Percentiles rank a stretch among this genome's conserved stretches.
Conservation (phyloP, 441 rosid genomes). For the Iberis amara region DNA sequence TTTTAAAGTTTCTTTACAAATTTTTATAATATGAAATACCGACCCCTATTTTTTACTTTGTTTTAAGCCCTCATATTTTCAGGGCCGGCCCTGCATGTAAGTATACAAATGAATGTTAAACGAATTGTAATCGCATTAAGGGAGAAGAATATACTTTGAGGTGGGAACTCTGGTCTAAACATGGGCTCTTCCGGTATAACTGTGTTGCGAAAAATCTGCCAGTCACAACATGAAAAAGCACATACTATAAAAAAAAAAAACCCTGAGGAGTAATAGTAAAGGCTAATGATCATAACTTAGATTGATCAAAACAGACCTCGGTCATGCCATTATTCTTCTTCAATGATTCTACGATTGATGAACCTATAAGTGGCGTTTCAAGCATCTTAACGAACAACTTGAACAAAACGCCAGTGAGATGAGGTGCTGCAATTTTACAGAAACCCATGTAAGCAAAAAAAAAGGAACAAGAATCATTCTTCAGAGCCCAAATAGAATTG, state of each 20-base stretch:
- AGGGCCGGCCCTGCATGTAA: no score
- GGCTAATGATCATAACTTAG: background rate
- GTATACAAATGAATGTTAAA: background rate
- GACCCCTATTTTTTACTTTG: no score
- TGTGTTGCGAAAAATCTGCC: slow-evolving; percentile 55
- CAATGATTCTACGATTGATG: slow-evolving; percentile 42
- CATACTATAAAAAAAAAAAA: background rate
- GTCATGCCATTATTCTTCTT: slow-evolving; percentile 58
- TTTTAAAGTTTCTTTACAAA: no score
- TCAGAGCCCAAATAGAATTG: no score
- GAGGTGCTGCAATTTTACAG: slow-evolving; percentile 52
- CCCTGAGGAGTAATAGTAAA: background rate
- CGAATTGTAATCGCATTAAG: background rate
- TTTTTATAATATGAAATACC: no score
- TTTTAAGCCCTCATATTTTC: no score
- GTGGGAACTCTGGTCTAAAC: slow-evolving; percentile 79
- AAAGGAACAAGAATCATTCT: background rate
- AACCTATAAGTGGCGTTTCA: slow-evolving; percentile 67
- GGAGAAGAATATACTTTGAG: slow-evolving; percentile 49
- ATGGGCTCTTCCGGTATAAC: slow-evolving; percentile 76
- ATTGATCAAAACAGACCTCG: slow-evolving; percentile 41
- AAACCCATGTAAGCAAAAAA: background rate
- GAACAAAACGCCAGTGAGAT: slow-evolving; percentile 57
- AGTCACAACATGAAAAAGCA: slow-evolving; percentile 11
- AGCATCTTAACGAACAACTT: slow-evolving; percentile 50